Conservation (phyloP, 2,329 filamentous ascomycete genomes). For the Sporothrix dimorphospora region DNA sequence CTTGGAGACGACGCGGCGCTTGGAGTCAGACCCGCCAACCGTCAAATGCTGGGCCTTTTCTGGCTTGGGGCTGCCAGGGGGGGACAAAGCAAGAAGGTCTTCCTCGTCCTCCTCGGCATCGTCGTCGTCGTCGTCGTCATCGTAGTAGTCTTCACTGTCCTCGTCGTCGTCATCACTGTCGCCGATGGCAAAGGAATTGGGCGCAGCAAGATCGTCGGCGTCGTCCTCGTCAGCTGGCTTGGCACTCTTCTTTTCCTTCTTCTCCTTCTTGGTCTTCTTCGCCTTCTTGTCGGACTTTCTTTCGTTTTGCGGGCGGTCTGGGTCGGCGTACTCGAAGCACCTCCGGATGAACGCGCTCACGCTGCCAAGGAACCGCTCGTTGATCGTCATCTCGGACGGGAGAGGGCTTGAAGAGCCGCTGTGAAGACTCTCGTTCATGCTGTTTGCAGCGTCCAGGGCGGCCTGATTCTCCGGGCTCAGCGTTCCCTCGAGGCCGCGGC, state of each 20-base stretch:
- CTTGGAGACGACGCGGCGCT: constrained; percentile 52
- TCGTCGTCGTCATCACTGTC: constrained; percentile 65
- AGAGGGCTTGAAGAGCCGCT: constrained; percentile 46
- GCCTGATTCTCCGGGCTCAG: constrained; percentile 67
- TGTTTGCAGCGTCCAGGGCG: constrained; percentile 43
- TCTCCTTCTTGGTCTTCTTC: constrained; percentile 6
- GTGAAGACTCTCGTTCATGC: constrained; percentile 32
- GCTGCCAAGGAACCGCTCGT: constrained; percentile 87
- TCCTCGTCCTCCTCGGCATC: constrained; percentile 48
- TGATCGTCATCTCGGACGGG: constrained; percentile 61
- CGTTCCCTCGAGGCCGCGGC: constrained; percentile 79
- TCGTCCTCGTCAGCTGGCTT: constrained; percentile 32
- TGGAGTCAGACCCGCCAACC: constrained; percentile 41
- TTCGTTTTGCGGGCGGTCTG: constrained; percentile 72
- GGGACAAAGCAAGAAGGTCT: constrained; percentile 63
- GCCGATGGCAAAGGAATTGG: constrained; percentile 71
- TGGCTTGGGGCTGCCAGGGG: constrained; percentile 47
- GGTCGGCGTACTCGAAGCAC: constrained; percentile 98
- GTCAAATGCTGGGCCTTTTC: constrained; percentile 43
- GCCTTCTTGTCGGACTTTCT: constrained; percentile 33
- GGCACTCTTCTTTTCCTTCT: constrained; percentile 16
- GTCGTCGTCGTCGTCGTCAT: constrained; percentile 67
- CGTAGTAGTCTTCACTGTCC: constrained; percentile 56
- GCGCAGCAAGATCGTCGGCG: constrained; percentile 40
- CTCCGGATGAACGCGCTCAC: constrained; percentile 94